Conservation (phyloP, 345 rosid genomes). For the Mercurialis annua region DNA sequence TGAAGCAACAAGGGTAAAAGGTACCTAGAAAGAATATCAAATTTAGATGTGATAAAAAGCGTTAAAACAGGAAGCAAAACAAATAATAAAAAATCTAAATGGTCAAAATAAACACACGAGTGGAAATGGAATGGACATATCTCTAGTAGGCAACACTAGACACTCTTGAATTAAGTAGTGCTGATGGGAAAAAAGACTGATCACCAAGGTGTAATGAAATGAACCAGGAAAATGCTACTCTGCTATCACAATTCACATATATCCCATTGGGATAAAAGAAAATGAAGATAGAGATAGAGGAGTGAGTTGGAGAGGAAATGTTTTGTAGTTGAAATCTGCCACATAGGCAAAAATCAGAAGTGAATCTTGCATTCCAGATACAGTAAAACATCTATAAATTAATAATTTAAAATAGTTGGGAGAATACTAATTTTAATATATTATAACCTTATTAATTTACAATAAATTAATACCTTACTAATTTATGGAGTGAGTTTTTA, state of each 20-base stretch:
- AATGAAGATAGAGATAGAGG: background rate
- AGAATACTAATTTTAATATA: too few relatives aligned
- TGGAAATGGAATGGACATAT: background rate
- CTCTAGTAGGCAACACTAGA: background rate
- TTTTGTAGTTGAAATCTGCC: background rate
- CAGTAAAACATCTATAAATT: too few relatives aligned
- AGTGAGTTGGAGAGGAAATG: background rate
- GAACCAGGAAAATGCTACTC: too few relatives aligned
- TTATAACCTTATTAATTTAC: too few relatives aligned
- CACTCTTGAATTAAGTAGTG: background rate
- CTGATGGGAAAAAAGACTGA: background rate
- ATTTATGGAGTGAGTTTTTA: too few relatives aligned
- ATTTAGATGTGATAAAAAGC: background rate
- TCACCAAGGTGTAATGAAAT: background rate
- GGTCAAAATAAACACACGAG: background rate
- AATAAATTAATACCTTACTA: too few relatives aligned
- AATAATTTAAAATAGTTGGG: too few relatives aligned
- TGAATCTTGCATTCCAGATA: background rate
- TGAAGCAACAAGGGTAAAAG: conserved; percentile 91
- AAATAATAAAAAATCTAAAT: background rate
- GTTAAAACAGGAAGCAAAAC: background rate
- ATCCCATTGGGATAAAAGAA: too few relatives aligned
- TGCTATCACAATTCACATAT: too few relatives aligned
- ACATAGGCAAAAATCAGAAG: too few relatives aligned
- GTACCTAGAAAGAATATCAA: conserved; percentile 56